Evolutionary conservation across 495 filamentous ascomycete genomes (phyloP).

Genomic region (Bathelium albidoporum): DNA sequence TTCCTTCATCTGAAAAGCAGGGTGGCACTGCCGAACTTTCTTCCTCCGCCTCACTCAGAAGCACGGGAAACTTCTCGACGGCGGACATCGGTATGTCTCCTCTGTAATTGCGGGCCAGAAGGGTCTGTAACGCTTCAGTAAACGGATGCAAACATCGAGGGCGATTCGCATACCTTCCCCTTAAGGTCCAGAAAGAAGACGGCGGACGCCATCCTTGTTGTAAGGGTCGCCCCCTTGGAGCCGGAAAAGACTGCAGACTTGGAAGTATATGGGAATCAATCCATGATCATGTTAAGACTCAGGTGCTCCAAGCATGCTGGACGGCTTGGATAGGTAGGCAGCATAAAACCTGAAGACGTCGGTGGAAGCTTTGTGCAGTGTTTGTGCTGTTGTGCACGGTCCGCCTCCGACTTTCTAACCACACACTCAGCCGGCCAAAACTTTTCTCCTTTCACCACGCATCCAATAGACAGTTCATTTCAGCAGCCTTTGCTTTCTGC

Average conservation of each 20-base stretch:
- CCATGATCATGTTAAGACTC: not conserved
- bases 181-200: slow-evolving; percentile 99
- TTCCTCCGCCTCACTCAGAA: slow-evolving; percentile 98
- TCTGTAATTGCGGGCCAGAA: slow-evolving; percentile 95
- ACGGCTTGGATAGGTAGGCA: not conserved
- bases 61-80: slow-evolving; percentile 95
- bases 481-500: slow-evolving; percentile 49
- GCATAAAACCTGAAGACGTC: not conserved
- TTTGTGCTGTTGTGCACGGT: not conserved
- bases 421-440: not conserved
- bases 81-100: slow-evolving; percentile 99
- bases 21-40: slow-evolving; percentile 95
- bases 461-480: slow-evolving; percentile 51
- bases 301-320: not conserved
- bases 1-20: slow-evolving; percentile 97
- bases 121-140: slow-evolving; percentile 51
- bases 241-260: not conserved
- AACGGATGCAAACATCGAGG: not conserved
- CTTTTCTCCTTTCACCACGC: slow-evolving; percentile 6
- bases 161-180: slow-evolving; percentile 68
- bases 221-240: slow-evolving; percentile 5
- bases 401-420: not conserved
- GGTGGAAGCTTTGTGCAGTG: not conserved
- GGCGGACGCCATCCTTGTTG: slow-evolving; percentile 76
- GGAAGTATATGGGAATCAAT: not conserved